These are phyloP conservation scores for Coniferiporia sulphurascens DNA, from an alignment of 1,284 basidiomycete genomes.

Conservation along the genomic window DNA sequence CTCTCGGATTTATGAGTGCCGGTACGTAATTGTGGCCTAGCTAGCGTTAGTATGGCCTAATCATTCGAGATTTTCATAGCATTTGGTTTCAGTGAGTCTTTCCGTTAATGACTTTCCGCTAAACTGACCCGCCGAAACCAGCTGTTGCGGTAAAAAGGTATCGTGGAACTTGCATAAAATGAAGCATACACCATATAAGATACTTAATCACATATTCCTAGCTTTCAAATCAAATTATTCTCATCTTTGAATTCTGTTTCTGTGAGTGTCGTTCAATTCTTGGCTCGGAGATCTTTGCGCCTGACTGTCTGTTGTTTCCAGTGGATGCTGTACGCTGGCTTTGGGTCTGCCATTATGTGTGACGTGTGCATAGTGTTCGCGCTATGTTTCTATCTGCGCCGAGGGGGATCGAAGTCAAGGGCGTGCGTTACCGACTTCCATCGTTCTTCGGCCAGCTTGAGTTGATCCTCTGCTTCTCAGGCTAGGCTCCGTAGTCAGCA, in stretches of 20 bases:
- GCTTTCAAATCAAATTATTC: too few species aligned
- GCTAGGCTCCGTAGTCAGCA: neutral
- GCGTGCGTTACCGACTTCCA: neutral
- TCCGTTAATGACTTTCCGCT: too few species aligned
- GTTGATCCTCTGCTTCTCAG: neutral
- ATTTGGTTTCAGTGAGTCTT: too few species aligned
- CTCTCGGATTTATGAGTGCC: neutral
- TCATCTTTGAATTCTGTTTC: too few species aligned
- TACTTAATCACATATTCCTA: too few species aligned
- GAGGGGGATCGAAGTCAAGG: neutral
- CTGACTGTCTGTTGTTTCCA: neutral
- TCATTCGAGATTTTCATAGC: too few species aligned
- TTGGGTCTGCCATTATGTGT: neutral
- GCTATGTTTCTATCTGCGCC: neutral
- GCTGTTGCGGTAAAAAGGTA: too few species aligned
- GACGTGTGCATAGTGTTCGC: neutral
- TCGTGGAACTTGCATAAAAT: too few species aligned
- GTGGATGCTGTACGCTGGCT: constrained; percentile 4
- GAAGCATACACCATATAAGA: too few species aligned
- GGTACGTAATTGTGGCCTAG: too few species aligned
- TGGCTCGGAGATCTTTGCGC: neutral
- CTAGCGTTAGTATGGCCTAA: too few species aligned
- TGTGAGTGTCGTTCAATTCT: neutral
- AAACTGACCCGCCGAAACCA: too few species aligned
- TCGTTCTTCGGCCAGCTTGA: neutral